Conservation (phyloP, 2,329 filamentous ascomycete genomes). For the Leptographium lundbergii region DNA sequence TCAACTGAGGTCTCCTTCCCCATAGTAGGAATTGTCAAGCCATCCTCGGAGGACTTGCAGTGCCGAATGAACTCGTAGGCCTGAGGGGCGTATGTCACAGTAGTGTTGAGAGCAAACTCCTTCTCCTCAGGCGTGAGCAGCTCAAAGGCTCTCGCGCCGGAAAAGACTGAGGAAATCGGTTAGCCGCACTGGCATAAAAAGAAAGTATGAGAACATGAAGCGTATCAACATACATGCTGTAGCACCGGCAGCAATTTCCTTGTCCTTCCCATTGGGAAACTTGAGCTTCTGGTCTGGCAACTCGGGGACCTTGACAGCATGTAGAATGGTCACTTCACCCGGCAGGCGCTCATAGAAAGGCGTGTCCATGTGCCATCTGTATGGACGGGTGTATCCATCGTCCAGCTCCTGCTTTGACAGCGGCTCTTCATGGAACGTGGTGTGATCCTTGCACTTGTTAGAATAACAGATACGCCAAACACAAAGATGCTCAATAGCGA, state of each 20-base stretch:
- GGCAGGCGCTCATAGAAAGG: constrained; percentile 62
- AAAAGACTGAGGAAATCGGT: constrained; percentile 2
- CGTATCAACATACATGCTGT: constrained; percentile 5
- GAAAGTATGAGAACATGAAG: neutral
- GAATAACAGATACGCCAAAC: no score
- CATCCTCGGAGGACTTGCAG: constrained; percentile 22
- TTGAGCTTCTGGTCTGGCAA: constrained; percentile 6
- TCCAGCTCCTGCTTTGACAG: constrained; percentile 29
- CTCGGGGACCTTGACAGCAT: constrained; percentile 58
- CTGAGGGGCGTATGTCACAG: constrained; percentile 9
- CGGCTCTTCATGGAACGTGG: constrained; percentile 9
- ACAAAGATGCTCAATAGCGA: no score
- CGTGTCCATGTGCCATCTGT: constrained; percentile 70
- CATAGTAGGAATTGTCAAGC: constrained; percentile 7
- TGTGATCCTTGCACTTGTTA: constrained; percentile 6
- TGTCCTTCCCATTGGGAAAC: constrained; percentile 8
- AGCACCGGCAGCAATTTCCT: constrained; percentile 7
- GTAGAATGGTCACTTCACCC: constrained; percentile 56
- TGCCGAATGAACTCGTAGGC: constrained; percentile 24
- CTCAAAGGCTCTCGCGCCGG: constrained; percentile 9
- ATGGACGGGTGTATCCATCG: constrained; percentile 41
- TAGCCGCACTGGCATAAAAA: neutral
- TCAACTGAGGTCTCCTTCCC: constrained; percentile 3
- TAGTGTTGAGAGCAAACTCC: constrained; percentile 9
- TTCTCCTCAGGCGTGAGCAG: constrained; percentile 8